Evolutionary conservation across 208 protist genomes (phyloP).

Genomic region (Leishmania tropica): DNA sequence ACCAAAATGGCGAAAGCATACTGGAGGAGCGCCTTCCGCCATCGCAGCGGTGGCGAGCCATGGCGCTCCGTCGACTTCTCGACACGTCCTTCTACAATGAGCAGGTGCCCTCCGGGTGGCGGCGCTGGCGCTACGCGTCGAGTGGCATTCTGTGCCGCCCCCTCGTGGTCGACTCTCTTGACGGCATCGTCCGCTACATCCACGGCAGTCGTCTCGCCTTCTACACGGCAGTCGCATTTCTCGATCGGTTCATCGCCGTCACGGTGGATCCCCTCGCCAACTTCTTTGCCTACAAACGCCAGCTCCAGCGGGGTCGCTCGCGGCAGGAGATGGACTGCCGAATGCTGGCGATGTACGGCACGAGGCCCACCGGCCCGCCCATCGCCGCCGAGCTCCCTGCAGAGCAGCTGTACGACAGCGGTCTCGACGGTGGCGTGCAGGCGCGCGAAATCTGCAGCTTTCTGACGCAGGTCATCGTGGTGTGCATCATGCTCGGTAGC

Average conservation of each 20-base stretch:
- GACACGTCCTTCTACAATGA: conserved; percentile 32
- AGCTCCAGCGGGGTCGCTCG: conserved; percentile 14
- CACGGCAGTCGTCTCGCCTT: conserved; percentile 60
- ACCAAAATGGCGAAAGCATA: neutral
- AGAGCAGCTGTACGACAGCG: neutral
- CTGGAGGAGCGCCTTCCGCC: conserved; percentile 19
- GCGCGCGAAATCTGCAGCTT: conserved; percentile 44
- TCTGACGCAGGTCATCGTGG: conserved; percentile 73
- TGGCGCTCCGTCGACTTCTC: conserved; percentile 31
- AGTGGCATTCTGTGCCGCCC: conserved; percentile 47
- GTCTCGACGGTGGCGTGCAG: conserved; percentile 21
- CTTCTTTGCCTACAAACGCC: conserved; percentile 23
- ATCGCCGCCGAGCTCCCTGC: neutral
- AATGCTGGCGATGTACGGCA: conserved; percentile 19
- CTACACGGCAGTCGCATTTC: conserved; percentile 62
- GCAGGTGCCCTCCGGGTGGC: conserved; percentile 55
- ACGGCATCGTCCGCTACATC: conserved; percentile 70
- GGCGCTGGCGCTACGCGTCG: conserved; percentile 56
- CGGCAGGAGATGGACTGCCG: conserved; percentile 29
- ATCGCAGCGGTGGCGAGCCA: conserved; percentile 40
- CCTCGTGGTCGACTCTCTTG: conserved; percentile 73
- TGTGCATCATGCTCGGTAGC: conserved; percentile 78
- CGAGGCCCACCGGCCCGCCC: neutral
- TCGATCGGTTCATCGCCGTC: conserved; percentile 68
- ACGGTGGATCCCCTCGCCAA: conserved; percentile 42